These are phyloP conservation scores for Conringia planisiliqua DNA, from an alignment of 345 rosid genomes.

Conservation along the genomic window DNA sequence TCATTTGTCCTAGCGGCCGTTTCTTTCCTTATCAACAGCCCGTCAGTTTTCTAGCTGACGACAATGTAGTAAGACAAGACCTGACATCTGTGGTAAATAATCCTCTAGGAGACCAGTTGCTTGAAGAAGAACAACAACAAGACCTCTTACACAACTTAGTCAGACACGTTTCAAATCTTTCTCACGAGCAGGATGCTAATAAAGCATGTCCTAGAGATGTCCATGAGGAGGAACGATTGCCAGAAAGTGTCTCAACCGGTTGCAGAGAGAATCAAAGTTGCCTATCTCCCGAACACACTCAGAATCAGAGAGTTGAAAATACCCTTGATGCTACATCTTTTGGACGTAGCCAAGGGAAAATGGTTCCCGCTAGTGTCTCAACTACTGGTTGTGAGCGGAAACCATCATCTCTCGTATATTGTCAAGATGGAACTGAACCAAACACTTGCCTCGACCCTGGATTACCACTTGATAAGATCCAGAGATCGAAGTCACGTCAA, in stretches of 20 bases:
- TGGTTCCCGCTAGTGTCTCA: slow-evolving; percentile 26
- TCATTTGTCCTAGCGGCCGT: slow-evolving; percentile 37
- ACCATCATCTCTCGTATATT: slow-evolving; percentile 42
- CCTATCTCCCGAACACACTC: neutral
- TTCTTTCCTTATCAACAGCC: slow-evolving; percentile 37
- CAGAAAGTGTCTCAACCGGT: slow-evolving; percentile 29
- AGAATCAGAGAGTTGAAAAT: slow-evolving; percentile 14
- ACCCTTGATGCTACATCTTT: slow-evolving; percentile 15
- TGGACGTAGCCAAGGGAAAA: slow-evolving; percentile 17
- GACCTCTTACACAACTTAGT: slow-evolving; percentile 27
- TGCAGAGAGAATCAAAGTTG: slow-evolving; percentile 15
- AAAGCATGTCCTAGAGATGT: slow-evolving; percentile 49
- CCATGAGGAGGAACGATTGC: slow-evolving; percentile 33
- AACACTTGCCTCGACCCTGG: slow-evolving; percentile 34
- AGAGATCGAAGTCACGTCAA: slow-evolving; percentile 80
- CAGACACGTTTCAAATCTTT: slow-evolving; percentile 26
- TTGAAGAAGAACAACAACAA: slow-evolving; percentile 35
- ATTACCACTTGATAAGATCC: slow-evolving; percentile 55
- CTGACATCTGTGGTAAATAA: slow-evolving; percentile 10
- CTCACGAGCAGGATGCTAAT: slow-evolving; percentile 35
- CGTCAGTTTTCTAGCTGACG: slow-evolving; percentile 32
- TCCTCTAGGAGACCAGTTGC: slow-evolving; percentile 25
- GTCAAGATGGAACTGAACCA: slow-evolving; percentile 33
- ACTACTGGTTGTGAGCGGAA: slow-evolving; percentile 39
- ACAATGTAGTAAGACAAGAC: slow-evolving; percentile 28